These are phyloP conservation scores for Sporothrix mexicana DNA, from an alignment of 2,329 filamentous ascomycete species.

Conservation along the genomic window DNA sequence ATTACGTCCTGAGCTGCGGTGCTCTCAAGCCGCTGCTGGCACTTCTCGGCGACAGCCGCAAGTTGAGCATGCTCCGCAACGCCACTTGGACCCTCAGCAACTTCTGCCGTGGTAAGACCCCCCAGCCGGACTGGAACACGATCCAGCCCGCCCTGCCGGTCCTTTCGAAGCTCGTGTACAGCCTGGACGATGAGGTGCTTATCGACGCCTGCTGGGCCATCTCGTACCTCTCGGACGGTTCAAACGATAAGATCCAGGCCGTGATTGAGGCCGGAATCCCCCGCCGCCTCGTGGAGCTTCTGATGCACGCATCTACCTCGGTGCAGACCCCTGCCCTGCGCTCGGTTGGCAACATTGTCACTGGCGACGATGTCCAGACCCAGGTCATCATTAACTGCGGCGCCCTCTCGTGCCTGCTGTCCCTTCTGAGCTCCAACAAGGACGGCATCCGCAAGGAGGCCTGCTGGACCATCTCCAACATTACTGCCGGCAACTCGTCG, in stretches of 20 bases:
- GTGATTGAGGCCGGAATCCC: constrained; percentile 98
- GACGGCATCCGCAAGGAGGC: constrained; percentile 99
- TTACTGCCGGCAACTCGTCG: constrained; percentile 95
- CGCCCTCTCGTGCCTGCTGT: constrained; percentile 87
- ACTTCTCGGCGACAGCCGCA: constrained; percentile 94
- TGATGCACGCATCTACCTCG: constrained; percentile 98
- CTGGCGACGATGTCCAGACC: constrained; percentile 96
- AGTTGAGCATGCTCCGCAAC: constrained; percentile 98
- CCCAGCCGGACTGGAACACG: constrained; percentile 96
- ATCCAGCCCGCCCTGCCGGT: constrained; percentile 95
- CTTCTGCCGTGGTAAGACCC: constrained; percentile 99
- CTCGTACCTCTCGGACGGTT: constrained; percentile 95
- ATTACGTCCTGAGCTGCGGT: constrained; percentile 91
- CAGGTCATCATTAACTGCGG: constrained; percentile 99
- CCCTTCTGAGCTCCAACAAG: constrained; percentile 94
- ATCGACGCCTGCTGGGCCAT: constrained; percentile 99
- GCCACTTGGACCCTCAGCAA: constrained; percentile 99
- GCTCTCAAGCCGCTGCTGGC: constrained; percentile 88
- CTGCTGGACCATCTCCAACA: constrained; percentile 99
- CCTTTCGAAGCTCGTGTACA: constrained; percentile 96
- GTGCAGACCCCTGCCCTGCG: constrained; percentile 97
- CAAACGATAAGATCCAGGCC: constrained; percentile 99
- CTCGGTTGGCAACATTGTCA: constrained; percentile 98
- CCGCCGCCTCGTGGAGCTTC: constrained; percentile 90
- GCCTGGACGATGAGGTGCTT: constrained; percentile 94